Conservation (phyloP, 257 asterid species). For the Lycium ferocissimum region DNA sequence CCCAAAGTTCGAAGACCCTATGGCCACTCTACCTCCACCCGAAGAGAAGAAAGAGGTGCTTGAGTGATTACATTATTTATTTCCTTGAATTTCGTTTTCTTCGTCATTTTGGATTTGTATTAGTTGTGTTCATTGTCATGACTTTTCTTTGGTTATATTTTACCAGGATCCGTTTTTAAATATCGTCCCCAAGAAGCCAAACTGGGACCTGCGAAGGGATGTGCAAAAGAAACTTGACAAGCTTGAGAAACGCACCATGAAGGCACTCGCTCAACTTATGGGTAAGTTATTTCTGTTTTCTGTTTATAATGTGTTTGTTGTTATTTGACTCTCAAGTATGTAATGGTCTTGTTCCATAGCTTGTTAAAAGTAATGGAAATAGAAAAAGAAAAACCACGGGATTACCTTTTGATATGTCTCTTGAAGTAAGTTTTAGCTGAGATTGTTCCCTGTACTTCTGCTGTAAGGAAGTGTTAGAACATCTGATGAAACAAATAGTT, state of each 20-base stretch:
- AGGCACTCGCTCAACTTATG: slow-evolving; percentile 73
- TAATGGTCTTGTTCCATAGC: not conserved
- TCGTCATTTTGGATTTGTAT: not conserved
- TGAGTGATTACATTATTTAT: not conserved
- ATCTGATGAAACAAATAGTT: not conserved
- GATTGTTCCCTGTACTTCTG: slow-evolving; percentile 4
- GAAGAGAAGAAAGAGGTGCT: slow-evolving; percentile 87
- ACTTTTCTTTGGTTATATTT: slow-evolving; percentile 19
- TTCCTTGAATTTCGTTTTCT: not conserved
- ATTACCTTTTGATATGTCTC: not conserved
- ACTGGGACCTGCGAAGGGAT: slow-evolving; percentile 96
- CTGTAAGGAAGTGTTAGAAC: not conserved
- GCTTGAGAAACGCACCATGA: slow-evolving; percentile 90
- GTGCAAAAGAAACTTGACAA: slow-evolving; percentile 93
- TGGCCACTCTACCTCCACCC: slow-evolving; percentile 57
- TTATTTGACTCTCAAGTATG: slow-evolving; percentile 21
- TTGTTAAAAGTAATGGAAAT: not conserved
- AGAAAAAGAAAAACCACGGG: not conserved
- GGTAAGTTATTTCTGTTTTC: slow-evolving; percentile 51
- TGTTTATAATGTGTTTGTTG: slow-evolving; percentile 25
- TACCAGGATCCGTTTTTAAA: slow-evolving; percentile 86
- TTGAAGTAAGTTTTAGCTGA: not conserved
- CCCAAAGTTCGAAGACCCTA: slow-evolving; percentile 92
- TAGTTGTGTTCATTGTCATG: not conserved
- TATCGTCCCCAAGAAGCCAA: slow-evolving; percentile 97